phyloP scores from a whole-genome alignment of 441 rosid genomes.

The Populus hybrid region DNA sequence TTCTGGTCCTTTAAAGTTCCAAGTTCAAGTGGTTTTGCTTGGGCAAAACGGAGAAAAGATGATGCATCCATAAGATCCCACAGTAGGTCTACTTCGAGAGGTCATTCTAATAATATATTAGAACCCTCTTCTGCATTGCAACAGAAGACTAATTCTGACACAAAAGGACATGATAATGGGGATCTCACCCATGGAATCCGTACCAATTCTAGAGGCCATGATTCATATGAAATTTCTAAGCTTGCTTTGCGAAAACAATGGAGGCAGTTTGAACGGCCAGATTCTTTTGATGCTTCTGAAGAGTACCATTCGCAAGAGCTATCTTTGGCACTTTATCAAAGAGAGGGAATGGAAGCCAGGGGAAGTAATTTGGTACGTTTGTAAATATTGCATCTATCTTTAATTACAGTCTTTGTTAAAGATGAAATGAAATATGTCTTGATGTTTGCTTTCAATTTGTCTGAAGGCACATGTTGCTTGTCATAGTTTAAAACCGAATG shows the following conservation, averaged over 20 bases:
- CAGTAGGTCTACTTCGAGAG: slow-evolving; percentile 62
- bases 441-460: background rate
- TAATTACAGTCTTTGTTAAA: slow-evolving; percentile 9
- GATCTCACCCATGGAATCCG: slow-evolving; percentile 33
- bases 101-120: slow-evolving; percentile 47
- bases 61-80: slow-evolving; percentile 52
- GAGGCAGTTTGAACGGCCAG: slow-evolving; percentile 81
- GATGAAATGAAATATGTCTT: slow-evolving; percentile 11
- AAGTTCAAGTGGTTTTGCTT: slow-evolving; percentile 82
- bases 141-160: slow-evolving; percentile 44
- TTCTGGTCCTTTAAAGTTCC: slow-evolving; percentile 84
- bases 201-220: slow-evolving; percentile 53
- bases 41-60: slow-evolving; percentile 78
- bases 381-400: slow-evolving; percentile 20
- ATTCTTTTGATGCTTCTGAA: slow-evolving; percentile 82
- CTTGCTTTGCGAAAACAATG: slow-evolving; percentile 60
- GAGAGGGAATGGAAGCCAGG: slow-evolving; percentile 67
- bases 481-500: slow-evolving; percentile 4
- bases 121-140: slow-evolving; percentile 49
- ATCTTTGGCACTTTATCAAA: slow-evolving; percentile 64
- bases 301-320: slow-evolving; percentile 88
- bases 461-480: slow-evolving; percentile 1
- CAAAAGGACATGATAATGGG: slow-evolving; percentile 42
- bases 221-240: slow-evolving; percentile 57
- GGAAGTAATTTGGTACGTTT: slow-evolving; percentile 66